Evolutionary conservation across 768 basidiomycete genomes (phyloP).

Genomic region (Leucosporidium creatinivorum): DNA sequence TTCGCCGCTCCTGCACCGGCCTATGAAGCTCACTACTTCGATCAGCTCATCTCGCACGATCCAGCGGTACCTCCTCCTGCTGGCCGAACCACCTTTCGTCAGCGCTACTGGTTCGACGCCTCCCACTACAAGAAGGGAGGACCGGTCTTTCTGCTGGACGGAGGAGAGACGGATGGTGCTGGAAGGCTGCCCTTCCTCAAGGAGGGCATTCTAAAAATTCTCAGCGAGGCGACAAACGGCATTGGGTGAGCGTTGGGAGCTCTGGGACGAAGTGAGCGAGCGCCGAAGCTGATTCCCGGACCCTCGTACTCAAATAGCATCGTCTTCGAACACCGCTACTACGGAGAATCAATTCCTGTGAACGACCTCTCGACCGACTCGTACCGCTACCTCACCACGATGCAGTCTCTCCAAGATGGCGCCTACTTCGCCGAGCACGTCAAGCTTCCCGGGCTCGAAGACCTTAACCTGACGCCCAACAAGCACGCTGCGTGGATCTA

Average conservation of each 20-base stretch:
- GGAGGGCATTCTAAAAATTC: slow-evolving; percentile 76
- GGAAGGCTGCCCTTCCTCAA: slow-evolving; percentile 53
- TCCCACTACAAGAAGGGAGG: slow-evolving; percentile 67
- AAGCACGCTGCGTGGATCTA: slow-evolving; percentile 45
- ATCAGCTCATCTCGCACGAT: slow-evolving; percentile 75
- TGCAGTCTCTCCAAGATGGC: slow-evolving; percentile 80
- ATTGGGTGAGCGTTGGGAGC: slow-evolving; percentile 44
- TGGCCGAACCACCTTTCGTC: slow-evolving; percentile 60
- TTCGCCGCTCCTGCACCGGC: background rate
- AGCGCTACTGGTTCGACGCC: slow-evolving; percentile 87
- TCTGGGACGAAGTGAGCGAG: background rate
- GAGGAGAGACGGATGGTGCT: slow-evolving; percentile 83
- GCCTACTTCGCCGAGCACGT: slow-evolving; percentile 82
- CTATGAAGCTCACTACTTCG: slow-evolving; percentile 51
- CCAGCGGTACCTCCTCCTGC: slow-evolving; percentile 37
- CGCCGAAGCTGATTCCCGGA: no score
- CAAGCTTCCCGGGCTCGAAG: slow-evolving; percentile 58
- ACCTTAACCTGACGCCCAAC: slow-evolving; percentile 42
- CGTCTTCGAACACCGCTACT: slow-evolving; percentile 44
- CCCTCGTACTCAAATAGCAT: no score
- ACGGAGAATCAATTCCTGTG: slow-evolving; percentile 58
- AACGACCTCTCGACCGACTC: slow-evolving; percentile 15
- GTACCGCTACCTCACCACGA: slow-evolving; percentile 75
- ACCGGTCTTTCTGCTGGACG: slow-evolving; percentile 84
- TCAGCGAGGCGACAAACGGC: slow-evolving; percentile 76